Evolutionary conservation across 2,329 filamentous ascomycete species (phyloP).

Genomic region (Sclerotinia subarctica): DNA sequence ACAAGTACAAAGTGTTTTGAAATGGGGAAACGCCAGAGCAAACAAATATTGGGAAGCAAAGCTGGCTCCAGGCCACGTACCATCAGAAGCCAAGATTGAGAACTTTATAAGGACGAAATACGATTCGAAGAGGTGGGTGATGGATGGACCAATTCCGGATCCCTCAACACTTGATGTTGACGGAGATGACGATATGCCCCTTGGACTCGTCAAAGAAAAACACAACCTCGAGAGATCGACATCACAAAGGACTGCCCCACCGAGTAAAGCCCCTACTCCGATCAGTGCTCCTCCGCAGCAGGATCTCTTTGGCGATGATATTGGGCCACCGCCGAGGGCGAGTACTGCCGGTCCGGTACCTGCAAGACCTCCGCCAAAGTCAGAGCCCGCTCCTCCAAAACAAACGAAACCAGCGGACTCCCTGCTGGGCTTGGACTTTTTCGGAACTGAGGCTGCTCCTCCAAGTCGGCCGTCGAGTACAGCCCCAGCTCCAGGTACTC

Average conservation of each 20-base stretch:
- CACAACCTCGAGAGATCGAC: slow-evolving; percentile 56
- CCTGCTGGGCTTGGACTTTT: slow-evolving; percentile 86
- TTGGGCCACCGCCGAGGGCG: slow-evolving; percentile 63
- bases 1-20: slow-evolving; percentile 87
- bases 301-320: slow-evolving; percentile 78
- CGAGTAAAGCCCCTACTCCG: slow-evolving; percentile 30
- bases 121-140: slow-evolving; percentile 98
- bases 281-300: slow-evolving; percentile 51
- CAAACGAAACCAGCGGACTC: slow-evolving; percentile 76
- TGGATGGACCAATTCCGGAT: slow-evolving; percentile 93
- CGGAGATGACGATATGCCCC: slow-evolving; percentile 76
- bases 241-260: slow-evolving; percentile 35
- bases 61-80: slow-evolving; percentile 82
- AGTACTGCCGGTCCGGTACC: slow-evolving; percentile 66
- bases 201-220: slow-evolving; percentile 64
- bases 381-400: slow-evolving; percentile 63
- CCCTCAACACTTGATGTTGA: slow-evolving; percentile 81
- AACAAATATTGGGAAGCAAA: slow-evolving; percentile 99
- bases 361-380: slow-evolving; percentile 53
- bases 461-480: slow-evolving; percentile 83
- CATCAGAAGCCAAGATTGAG: slow-evolving; percentile 97
- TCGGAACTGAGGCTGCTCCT: slow-evolving; percentile 67
- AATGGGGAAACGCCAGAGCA: slow-evolving; percentile 92
- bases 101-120: slow-evolving; percentile 99
- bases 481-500: slow-evolving; percentile 59